Base-by-base conservation (phyloP, 1,139 yeast genomes). In the Yamadazyma kanchanaburiensis region DNA sequence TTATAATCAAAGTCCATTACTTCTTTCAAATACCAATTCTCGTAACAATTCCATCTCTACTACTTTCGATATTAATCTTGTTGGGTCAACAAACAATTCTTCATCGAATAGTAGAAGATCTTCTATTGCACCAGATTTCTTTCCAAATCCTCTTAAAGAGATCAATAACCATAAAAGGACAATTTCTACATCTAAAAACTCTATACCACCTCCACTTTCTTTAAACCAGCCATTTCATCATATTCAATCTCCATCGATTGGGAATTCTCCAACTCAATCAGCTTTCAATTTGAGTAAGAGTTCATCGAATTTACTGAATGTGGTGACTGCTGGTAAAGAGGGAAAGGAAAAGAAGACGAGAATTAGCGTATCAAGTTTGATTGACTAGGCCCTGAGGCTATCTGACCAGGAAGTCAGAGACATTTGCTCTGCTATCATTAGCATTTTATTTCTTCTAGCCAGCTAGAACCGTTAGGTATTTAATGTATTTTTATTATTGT, bases 41-140 rank as follows among this genome's bases (percentile, higher is more conserved):
- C 48, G 70, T 34, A 59, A 61, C 37, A 62, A 63, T 43, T 62
- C 69, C 12, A 56, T 63, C 18, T 50, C 62, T 5, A 40, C 46
- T 10, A 58, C 56, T 25, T 57, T 58, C 39, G 70, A 64, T 32
- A 52, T 58, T 27, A 46, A 52, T 15, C 41, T 48, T 3, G 39
- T 56, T 27, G 49, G 48, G 15, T 54, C 65, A 8, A 48, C 50
- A 19, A 52, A 51, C 31, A 47, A 45, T 28, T 47, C 59, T 1
- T 51, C 56, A 6, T 37, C 58, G 21, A 53, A 55, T 31, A 55
- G 61, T 21, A 52, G 70, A 40, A 51, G 68, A 26, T 60, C 66
- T 21, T 58, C 65, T 6, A 54, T 60, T 24, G 66, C 68, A 6
- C 67, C 68, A 1, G 70, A 64, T 31, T 56, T 60, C 30, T 64